Evolutionary conservation across 176 grass and related monocot genomes (phyloP), one percentile per base, ranked within the genome.

Genomic region (Triticum timopheevii): DNA sequence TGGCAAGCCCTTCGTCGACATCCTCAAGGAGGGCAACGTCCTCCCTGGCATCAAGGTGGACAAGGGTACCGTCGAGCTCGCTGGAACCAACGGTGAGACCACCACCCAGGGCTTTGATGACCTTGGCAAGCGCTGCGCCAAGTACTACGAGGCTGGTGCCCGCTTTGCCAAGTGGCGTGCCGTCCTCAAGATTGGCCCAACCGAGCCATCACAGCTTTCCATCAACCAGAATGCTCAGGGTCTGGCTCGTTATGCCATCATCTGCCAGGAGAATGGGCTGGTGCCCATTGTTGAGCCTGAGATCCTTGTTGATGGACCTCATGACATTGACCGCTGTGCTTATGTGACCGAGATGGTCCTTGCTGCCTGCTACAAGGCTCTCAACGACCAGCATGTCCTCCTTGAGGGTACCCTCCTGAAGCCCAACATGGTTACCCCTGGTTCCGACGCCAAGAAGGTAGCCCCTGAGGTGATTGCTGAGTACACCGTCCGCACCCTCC

Each of bases 381-480:
- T 97, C 65, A 97, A 94, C 0, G 94, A 97, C 76, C 94, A 97
- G 34, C 85, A 97, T 12, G 94, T 97, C 39, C 94, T 97, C 62
- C 92, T 97, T 2, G 94, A 97, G 80, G 94, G 94, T 66, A n/a
- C 88, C 84, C 94, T 97, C 49, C 89, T 97, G 25, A 97, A 97
- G 92, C 94, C 94, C 62, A 97, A 97, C 94, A 97, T 97, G 94
- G 94, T 97, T 7, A 97, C 93, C 25, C 96, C 96, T 13, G 96
- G 96, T 9, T 98, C 96, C 0, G 93, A 96, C 8, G 78, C 96
- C 13, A 73, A 88, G 80, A 98, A 98, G 87, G 96, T 98, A 13
- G 0, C 92, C 15, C 96, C 90, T 52, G 79, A 91, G 86, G 92
- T 98, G 22, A 95, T 96, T 56, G 96, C 93, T 3, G 92, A 96